phyloP scores from a whole-genome alignment of 306 rosid genomes.

The Dryas octopetala region DNA sequence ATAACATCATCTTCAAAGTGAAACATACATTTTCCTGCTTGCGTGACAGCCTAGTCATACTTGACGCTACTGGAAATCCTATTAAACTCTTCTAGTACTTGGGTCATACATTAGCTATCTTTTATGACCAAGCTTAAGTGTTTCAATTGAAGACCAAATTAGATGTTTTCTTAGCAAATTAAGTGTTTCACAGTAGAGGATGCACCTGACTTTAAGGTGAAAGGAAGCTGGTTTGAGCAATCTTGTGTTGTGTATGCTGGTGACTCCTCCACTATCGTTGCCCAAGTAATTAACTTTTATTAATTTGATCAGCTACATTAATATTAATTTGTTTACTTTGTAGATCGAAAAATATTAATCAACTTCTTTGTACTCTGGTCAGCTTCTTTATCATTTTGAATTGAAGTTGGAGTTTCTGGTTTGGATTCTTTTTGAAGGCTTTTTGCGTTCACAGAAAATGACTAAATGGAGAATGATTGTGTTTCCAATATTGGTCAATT shows the following conservation, averaged over 20 bases:
- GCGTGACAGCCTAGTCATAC: constrained; percentile 37
- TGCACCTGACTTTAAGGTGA: constrained; percentile 50
- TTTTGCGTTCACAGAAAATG: background rate
- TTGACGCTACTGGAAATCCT: constrained; percentile 46
- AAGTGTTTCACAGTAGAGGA: constrained; percentile 24
- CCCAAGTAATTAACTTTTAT: constrained; percentile 35
- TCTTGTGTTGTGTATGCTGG: constrained; percentile 57
- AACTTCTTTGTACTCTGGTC: background rate
- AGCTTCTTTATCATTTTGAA: background rate
- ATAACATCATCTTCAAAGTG: constrained; percentile 43
- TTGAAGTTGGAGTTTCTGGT: background rate
- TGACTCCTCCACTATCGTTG: constrained; percentile 41
- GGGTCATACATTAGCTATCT: background rate
- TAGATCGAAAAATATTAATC: background rate
- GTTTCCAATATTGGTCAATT: background rate
- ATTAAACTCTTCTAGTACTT: constrained; percentile 20
- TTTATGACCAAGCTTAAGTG: constrained; percentile 38
- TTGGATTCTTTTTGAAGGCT: background rate
- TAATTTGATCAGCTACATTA: background rate
- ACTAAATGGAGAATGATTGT: background rate
- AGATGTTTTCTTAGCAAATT: constrained; percentile 45
- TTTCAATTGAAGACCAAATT: constrained; percentile 38
- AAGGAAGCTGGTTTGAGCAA: constrained; percentile 51
- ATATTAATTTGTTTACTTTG: too few species aligned
- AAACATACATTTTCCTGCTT: constrained; percentile 29